Conservation (phyloP, 1,284 basidiomycete species). For the Hemileia vastatrix region DNA sequence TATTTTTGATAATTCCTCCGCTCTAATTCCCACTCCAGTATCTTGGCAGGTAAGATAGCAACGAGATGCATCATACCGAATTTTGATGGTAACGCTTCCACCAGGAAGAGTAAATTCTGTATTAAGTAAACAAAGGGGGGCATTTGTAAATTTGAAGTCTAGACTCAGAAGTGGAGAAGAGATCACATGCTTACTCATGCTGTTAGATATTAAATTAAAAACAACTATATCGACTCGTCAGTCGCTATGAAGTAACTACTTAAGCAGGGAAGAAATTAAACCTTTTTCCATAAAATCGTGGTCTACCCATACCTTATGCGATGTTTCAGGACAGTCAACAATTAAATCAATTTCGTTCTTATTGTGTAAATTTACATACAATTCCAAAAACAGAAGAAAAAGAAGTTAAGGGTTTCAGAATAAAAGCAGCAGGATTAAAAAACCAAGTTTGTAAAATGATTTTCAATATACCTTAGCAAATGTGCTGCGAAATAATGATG, state of each 20-base stretch:
- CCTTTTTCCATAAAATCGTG: slow-evolving; percentile 22
- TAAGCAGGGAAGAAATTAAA: not conserved
- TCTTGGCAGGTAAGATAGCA: slow-evolving; percentile 16
- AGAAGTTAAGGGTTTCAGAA: not conserved
- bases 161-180: too few relatives aligned
- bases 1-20: slow-evolving; percentile 14
- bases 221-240: too few relatives aligned
- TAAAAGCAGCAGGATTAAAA: not conserved
- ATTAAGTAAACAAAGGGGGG: not conserved
- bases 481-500: slow-evolving; percentile 15
- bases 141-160: too few relatives aligned
- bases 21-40: slow-evolving; percentile 17
- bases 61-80: slow-evolving; percentile 7
- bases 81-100: slow-evolving; percentile 3
- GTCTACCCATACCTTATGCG: slow-evolving; percentile 14
- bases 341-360: slow-evolving; percentile 11
- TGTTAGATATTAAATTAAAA: slow-evolving; percentile 21
- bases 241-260: too few relatives aligned
- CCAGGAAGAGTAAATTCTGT: slow-evolving; percentile 16
- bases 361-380: not conserved
- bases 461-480: slow-evolving; percentile 8
- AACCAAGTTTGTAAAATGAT: not conserved
- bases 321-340: slow-evolving; percentile 14
- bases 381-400: not conserved
- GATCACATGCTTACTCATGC: slow-evolving; percentile 12